These are phyloP conservation scores for Suillus fuscotomentosus DNA, from an alignment of 768 basidiomycete genomes.

Conservation along the genomic window DNA sequence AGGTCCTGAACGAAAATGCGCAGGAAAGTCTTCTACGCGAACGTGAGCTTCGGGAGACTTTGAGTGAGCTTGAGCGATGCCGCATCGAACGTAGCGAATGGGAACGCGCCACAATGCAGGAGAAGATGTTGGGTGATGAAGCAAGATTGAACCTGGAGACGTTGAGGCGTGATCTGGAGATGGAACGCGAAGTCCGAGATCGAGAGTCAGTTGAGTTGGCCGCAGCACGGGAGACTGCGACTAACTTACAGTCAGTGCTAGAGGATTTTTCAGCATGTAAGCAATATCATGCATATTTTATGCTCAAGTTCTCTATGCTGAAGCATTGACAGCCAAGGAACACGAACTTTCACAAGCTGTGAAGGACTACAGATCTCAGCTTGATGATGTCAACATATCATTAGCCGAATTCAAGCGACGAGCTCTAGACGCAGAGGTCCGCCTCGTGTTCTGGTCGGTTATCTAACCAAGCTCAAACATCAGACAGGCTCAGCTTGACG, in stretches of 20 bases:
- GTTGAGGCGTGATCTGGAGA: constrained; percentile 63
- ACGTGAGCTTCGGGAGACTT: constrained; percentile 74
- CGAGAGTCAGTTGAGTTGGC: constrained; percentile 58
- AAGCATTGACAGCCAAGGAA: constrained; percentile 66
- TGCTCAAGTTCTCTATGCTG: background rate
- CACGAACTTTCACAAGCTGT: constrained; percentile 86
- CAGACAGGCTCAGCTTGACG: constrained; percentile 69
- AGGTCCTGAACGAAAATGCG: constrained; percentile 62
- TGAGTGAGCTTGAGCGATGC: constrained; percentile 85
- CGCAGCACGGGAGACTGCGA: constrained; percentile 67
- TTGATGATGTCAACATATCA: constrained; percentile 66
- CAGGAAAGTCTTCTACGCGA: constrained; percentile 74
- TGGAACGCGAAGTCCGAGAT: constrained; percentile 59
- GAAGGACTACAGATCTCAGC: constrained; percentile 75
- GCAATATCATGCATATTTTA: constrained; percentile 24
- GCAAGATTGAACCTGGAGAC: constrained; percentile 54
- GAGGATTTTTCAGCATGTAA: constrained; percentile 93
- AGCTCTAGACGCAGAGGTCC: constrained; percentile 83
- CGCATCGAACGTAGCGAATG: constrained; percentile 79
- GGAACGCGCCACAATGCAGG: constrained; percentile 59
- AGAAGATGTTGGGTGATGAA: constrained; percentile 73
- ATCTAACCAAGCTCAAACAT: constrained; percentile 2
- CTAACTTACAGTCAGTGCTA: constrained; percentile 88
- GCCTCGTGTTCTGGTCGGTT: constrained; percentile 12
- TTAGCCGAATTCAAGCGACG: constrained; percentile 91